A percentile compares a stretch with the other conserved stretches of the same genome.
Evolutionary conservation across 495 filamentous ascomycete species (phyloP).

Genomic region (Aspergillus campestris): DNA sequence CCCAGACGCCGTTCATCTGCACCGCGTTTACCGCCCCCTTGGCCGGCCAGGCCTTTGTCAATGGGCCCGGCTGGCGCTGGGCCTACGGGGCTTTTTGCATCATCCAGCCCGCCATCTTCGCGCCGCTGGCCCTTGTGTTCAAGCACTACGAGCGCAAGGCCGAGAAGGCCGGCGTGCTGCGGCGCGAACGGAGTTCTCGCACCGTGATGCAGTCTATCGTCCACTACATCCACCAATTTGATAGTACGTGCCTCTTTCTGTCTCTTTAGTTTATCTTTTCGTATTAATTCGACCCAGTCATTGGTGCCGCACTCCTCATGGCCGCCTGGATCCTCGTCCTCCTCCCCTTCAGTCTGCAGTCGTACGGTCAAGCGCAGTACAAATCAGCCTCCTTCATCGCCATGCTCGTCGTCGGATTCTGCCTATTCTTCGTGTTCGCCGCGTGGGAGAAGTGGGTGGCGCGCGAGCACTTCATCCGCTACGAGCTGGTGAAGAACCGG

Average conservation of each 20-base stretch:
- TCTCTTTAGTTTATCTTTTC: neutral
- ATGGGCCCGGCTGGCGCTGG: conserved; percentile 52
- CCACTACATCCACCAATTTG: conserved; percentile 54
- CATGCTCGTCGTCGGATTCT: conserved; percentile 49
- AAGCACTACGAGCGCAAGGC: conserved; percentile 53
- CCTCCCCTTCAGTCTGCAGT: conserved; percentile 50
- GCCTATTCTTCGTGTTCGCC: conserved; percentile 48
- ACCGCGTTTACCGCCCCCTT: conserved; percentile 37
- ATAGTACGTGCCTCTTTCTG: conserved; percentile 30
- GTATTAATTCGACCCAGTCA: conserved; percentile 21
- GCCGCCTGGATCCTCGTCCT: conserved; percentile 54
- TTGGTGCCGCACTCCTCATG: conserved; percentile 50
- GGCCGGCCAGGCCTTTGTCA: conserved; percentile 35
- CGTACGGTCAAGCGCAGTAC: conserved; percentile 39
- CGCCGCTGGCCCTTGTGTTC: conserved; percentile 47
- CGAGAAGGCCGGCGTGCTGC: conserved; percentile 31
- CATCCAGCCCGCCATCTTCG: conserved; percentile 45
- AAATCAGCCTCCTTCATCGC: conserved; percentile 44
- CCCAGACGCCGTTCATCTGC: conserved; percentile 57
- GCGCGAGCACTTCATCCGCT: conserved; percentile 50
- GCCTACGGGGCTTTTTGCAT: conserved; percentile 55
- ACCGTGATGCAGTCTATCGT: conserved; percentile 38
- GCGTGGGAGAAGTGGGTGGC: conserved; percentile 52
- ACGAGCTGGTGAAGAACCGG: conserved; percentile 51
- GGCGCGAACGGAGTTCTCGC: conserved; percentile 33